Evolutionary conservation across 139 green algal species (phyloP), one percentile per base, ranked within the genome.

Genomic region (Chlorella sp.): DNA sequence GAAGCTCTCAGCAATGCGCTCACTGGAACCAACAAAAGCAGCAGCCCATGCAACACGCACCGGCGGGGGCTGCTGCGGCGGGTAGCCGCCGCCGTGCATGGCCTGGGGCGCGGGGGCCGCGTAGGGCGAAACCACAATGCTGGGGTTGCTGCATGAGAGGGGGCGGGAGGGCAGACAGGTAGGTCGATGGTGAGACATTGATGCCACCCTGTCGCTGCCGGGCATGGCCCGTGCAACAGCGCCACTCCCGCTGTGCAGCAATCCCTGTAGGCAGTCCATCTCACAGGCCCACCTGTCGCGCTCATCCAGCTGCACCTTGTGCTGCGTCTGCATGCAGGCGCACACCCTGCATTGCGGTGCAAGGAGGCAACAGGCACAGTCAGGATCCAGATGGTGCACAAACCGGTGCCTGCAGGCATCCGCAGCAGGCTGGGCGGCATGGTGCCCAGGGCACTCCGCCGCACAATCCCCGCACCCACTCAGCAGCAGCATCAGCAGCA

Each of bases 281-380:
- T n/a, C n/a, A n/a, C n/a, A n/a, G n/a, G n/a, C 76, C 30, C 76
- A 82, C 76, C 28, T 78, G 90, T 98, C 95, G 16, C 95, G 87
- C 67, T 94, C 75, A 74, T 98, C 94, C 82, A 98, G 64, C 93
- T 98, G 89, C 30, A 95, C 86, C 88, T 97, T 97, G 90, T 95
- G 90, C 92, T 98, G 95, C 34, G 95, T 97, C 87, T 97, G 94
- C 93, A 97, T 95, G 91, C 94, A 97, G 17, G 93, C 94, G 86
- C 94, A 97, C 69, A 97, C 94, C 38, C 91, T 96, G 92, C 57
- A 82, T n/a, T 20, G 3, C 1, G 56, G 23, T 11, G 0, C 55
- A 11, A 4, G 36, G n/a, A 6, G 47, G 74, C 56, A 38, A 28
- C 63, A 64, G 25, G 44, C 57, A n/a, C 9, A 23, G 38, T 28